Base-by-base conservation (phyloP, 257 asterid genomes). In the Eucommia ulmoides region DNA sequence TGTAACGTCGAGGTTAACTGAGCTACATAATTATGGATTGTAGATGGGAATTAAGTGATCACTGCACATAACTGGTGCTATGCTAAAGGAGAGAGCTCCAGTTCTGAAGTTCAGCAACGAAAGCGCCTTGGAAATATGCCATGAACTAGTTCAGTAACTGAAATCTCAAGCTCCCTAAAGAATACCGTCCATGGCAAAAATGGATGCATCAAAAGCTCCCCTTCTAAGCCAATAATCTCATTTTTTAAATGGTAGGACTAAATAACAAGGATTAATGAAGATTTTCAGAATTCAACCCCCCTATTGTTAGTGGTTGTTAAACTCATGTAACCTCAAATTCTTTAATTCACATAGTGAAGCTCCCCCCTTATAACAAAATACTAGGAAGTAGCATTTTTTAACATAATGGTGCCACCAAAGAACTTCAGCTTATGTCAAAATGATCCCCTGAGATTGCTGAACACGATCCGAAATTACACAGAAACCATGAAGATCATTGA, bases 11-110 rank as follows among this genome's bases (percentile, higher is more conserved):
- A 63, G 35, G 73, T 60, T 62, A 77, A 59, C 50, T 51, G 66
- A 70, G 35, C 45, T 51, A 61, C 29, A 61, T 38, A n/a, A 54
- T 29, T 69, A 59, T 50, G 59, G 69, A 72, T 70, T 70, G 81
- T 48, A 74, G 58, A 67, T 49, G 66, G 69, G 53, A 64, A 59
- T 44, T 33, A 70, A 74, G 61, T 59, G 66, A 65, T 73, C 77
- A 78, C 84, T 61, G 78, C 80, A 76, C 61, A 69, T 69, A 69
- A 73, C 59, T 59, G 66, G 68, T 74, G 74, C 73, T 80, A 64
- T 65, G 86, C 71, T 65, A 59, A 62, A 74, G 67, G 80, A 58
- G 62, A 66, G 75, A 78, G 77, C 74, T 71, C 81, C 93, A 74
- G 76, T 70, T 68, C 76, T 66, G 82, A 71, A 54, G 67, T 73